phyloP scores from a whole-genome alignment of 441 rosid species.

The Sinapis alba region DNA sequence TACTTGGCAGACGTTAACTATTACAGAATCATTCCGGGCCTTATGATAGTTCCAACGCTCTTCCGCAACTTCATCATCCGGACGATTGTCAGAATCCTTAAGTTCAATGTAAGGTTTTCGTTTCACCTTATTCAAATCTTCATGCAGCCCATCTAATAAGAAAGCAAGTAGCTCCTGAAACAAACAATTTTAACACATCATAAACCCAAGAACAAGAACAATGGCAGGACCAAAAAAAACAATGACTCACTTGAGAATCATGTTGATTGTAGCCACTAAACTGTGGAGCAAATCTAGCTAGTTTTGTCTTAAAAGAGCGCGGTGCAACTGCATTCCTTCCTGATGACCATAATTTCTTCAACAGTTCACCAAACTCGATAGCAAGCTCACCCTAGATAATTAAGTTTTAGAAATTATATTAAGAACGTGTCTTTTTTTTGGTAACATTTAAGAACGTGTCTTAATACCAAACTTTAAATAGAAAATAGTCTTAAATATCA shows the following conservation, averaged over 20 bases:
- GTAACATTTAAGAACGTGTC: constrained; percentile 3
- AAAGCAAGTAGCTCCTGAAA: constrained; percentile 65
- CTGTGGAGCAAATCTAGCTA: constrained; percentile 77
- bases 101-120: constrained; percentile 65
- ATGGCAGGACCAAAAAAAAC: background rate
- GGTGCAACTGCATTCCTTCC: constrained; percentile 63
- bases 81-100: constrained; percentile 57
- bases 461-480: constrained; percentile 12
- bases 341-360: constrained; percentile 66
- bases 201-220: background rate
- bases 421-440: background rate
- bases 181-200: constrained; percentile 12
- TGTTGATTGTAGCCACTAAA: constrained; percentile 85
- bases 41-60: constrained; percentile 69
- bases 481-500: constrained; percentile 18
- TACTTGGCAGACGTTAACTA: constrained; percentile 71
- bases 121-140: constrained; percentile 67
- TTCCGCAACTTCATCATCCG: constrained; percentile 63
- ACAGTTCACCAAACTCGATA: constrained; percentile 63
- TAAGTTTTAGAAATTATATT: constrained; percentile 40
- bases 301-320: constrained; percentile 63
- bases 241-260: constrained; percentile 69
- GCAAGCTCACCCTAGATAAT: constrained; percentile 76
- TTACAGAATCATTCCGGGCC: constrained; percentile 66
- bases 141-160: constrained; percentile 70